Evolutionary conservation across 2,329 filamentous ascomycete species (phyloP).

Genomic region (Chaetomium globosum): DNA sequence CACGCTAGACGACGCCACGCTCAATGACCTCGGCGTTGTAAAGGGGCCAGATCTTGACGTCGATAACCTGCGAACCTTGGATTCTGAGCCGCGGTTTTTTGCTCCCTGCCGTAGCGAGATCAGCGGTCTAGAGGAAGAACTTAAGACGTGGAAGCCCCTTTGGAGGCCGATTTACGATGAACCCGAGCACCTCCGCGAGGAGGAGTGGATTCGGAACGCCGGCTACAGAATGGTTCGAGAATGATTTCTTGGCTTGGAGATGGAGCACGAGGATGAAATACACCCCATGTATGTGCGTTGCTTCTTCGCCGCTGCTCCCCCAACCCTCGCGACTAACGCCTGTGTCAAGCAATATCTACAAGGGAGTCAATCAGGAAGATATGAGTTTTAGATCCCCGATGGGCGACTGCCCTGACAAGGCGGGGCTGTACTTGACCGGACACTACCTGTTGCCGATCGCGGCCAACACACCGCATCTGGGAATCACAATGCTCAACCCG

Average conservation of each 20-base stretch:
- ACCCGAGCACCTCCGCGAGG: conserved; percentile 8
- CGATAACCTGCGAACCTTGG: not conserved
- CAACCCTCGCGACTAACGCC: not conserved
- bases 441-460: not conserved
- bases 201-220: conserved; percentile 9
- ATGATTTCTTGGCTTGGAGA: not conserved
- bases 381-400: not conserved
- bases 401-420: not conserved
- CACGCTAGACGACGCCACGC: conserved; percentile 5
- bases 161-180: not conserved
- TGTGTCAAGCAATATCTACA: conserved; percentile 13
- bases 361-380: not conserved
- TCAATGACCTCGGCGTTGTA: not conserved
- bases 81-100: conserved; percentile 19
- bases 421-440: not conserved
- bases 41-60: conserved; percentile 10
- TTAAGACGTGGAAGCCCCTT: not conserved
- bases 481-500: not conserved
- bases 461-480: conserved; percentile 14
- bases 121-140: conserved; percentile 5
- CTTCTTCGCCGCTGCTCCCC: conserved; percentile 1
- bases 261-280: not conserved
- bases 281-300: conserved; percentile 17
- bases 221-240: conserved; percentile 10
- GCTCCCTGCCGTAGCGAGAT: conserved; percentile 5